Base-by-base conservation (phyloP, 257 asterid species). In the Forsythia suspensa region DNA sequence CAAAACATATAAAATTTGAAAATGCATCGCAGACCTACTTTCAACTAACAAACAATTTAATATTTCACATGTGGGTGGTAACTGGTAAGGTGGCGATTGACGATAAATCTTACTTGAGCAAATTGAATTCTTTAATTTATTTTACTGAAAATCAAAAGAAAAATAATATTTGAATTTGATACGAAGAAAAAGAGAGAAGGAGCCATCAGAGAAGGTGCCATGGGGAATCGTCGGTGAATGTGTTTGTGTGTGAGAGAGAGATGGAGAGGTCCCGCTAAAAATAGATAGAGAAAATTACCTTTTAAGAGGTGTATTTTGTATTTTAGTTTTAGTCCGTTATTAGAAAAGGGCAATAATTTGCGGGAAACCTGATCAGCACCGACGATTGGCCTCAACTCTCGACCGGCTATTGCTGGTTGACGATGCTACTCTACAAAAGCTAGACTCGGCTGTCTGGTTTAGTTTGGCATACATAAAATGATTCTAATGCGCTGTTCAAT, bases 391-490 rank as follows among this genome's bases (percentile, higher is more conserved):
- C 34, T 29, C 72, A 81, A 72, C 81, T 40, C 87, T 78, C 82
- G 6, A 88, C 93, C 89, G 86, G 91, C 87, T 85, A 81, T 85
- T 85, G 80, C 86, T 85, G 91, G 91, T 89, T 48, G 63, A 67
- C 84, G 76, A 85, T 84, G 46, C 16, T 38, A 29, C 34, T 29
- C 34, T 29, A 29, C 34, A 29, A 29, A 29, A 29, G 34, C 34
- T 29, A 29, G 34, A 1, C 34, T 29, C 34, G 34, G 34, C 34
- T 0, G 34, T 29, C 34, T 29, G 0, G 21, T 68, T 44, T 3
- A 46, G 18, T 46, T 29, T 29, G 34, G 34, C 2, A 29, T 1
- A 29, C 34, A 29, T 29, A 29, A 1, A 29, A 29, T 29, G 34
- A 29, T 29, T 29, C 2, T 1, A 29, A 1, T 29, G 34, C 1